Conservation (phyloP, 139 green algal genomes). For the Pseudopediastrum boryanum region DNA sequence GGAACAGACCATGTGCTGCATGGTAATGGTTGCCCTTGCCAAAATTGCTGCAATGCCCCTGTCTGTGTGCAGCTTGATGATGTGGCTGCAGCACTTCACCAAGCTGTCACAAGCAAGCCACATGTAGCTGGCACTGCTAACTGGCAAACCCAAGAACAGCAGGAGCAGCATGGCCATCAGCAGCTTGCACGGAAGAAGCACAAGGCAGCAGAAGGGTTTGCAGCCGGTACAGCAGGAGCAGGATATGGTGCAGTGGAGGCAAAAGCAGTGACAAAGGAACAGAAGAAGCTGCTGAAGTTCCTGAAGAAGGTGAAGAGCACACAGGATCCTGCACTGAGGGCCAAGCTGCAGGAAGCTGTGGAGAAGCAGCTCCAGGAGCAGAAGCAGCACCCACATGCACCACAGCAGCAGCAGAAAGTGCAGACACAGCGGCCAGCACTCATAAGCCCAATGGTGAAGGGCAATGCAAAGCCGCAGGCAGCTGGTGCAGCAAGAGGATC, state of each 20-base stretch:
- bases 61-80: no score
- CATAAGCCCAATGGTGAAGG: not conserved
- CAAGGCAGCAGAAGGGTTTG: not conserved
- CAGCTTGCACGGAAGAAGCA: constrained; percentile 11
- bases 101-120: not conserved
- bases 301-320: not conserved
- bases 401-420: not conserved
- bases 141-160: not conserved
- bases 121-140: not conserved
- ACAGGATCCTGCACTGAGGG: constrained; percentile 4
- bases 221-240: not conserved
- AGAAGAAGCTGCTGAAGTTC: constrained; percentile 25
- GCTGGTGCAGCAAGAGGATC: not conserved
- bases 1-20: no score
- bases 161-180: not conserved
- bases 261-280: constrained; percentile 8
- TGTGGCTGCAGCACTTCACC: no score
- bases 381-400: not conserved
- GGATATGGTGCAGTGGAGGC: not conserved
- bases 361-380: not conserved
- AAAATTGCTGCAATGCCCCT: no score
- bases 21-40: no score
- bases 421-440: not conserved
- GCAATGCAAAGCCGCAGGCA: constrained; percentile 5
- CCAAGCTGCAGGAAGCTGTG: not conserved